Evolutionary conservation across 495 filamentous ascomycete species (phyloP).

Genomic region (Clohesyomyces aquaticus): DNA sequence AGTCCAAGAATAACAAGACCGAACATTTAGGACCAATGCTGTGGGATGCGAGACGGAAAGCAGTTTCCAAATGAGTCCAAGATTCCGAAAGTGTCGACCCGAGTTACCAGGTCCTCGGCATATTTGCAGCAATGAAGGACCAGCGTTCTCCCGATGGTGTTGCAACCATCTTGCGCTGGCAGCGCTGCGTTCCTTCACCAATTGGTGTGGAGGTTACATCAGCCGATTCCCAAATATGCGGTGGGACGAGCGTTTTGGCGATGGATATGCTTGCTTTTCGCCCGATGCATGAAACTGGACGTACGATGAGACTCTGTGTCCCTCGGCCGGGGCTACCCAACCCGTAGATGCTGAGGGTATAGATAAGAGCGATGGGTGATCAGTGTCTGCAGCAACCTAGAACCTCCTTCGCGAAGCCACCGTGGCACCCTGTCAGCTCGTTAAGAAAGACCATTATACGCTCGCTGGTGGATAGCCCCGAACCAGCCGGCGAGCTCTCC

Average conservation of each 20-base stretch:
- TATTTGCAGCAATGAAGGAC: not conserved
- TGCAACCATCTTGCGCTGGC: not conserved
- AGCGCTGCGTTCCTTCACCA: not conserved
- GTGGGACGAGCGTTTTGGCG: not conserved
- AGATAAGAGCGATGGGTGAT: not conserved
- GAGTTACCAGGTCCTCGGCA: not conserved
- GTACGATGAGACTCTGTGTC: not conserved
- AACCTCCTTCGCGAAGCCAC: not conserved
- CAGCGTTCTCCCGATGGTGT: not conserved
- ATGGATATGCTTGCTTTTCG: not conserved
- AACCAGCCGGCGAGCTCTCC: not conserved
- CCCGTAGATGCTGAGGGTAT: not conserved
- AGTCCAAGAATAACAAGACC: not conserved
- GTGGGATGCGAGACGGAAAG: not conserved
- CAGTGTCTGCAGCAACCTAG: not conserved
- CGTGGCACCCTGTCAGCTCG: not conserved
- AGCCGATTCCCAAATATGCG: not conserved
- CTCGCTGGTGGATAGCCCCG: not conserved
- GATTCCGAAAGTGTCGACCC: not conserved
- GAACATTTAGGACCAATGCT: not conserved
- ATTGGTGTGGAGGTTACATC: not conserved
- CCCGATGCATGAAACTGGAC: not conserved
- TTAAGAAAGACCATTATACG: not conserved
- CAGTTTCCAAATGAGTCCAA: too few species aligned
- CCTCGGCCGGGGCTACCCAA: not conserved